phyloP scores from a whole-genome alignment of 2,329 filamentous ascomycete genomes.

The Sporothrix phasma region DNA sequence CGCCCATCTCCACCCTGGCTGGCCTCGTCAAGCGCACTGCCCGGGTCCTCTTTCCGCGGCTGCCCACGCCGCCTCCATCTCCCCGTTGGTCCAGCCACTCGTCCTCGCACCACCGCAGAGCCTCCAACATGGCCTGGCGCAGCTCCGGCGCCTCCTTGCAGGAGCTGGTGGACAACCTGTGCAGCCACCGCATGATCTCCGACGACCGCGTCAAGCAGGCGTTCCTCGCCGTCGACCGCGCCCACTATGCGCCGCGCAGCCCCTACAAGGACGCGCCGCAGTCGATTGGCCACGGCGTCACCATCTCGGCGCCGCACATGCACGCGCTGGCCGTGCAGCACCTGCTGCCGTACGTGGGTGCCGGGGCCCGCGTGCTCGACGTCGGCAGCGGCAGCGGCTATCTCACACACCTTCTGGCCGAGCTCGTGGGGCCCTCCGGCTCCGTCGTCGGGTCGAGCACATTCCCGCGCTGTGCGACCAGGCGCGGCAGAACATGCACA shows the following conservation, averaged over 20 bases:
- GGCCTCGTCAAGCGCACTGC: background rate
- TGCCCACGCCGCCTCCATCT: background rate
- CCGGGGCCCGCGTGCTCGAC: constrained; percentile 53
- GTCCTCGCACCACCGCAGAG: background rate
- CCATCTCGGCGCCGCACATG: constrained; percentile 53
- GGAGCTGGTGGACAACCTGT: constrained; percentile 70
- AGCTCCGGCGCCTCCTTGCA: constrained; percentile 66
- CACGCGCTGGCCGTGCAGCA: constrained; percentile 45
- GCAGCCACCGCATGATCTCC: constrained; percentile 61
- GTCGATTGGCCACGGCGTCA: constrained; percentile 44
- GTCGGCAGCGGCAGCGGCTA: constrained; percentile 73
- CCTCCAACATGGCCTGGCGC: constrained; percentile 71
- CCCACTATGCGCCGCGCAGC: constrained; percentile 60
- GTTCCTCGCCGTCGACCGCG: constrained; percentile 81
- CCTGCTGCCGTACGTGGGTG: constrained; percentile 35
- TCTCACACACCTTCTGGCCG: constrained; percentile 77
- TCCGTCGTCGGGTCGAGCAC: constrained; percentile 67
- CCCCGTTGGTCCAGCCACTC: no score
- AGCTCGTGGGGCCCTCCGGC: constrained; percentile 49
- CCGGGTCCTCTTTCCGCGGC: background rate
- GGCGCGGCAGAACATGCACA: constrained; percentile 55
- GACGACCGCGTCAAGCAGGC: constrained; percentile 63
- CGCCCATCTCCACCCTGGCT: background rate
- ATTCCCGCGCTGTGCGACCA: constrained; percentile 54
- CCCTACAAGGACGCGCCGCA: constrained; percentile 59